phyloP scores from a whole-genome alignment of 2,329 filamentous ascomycete genomes.

The Stagonosporopsis rhizophila region DNA sequence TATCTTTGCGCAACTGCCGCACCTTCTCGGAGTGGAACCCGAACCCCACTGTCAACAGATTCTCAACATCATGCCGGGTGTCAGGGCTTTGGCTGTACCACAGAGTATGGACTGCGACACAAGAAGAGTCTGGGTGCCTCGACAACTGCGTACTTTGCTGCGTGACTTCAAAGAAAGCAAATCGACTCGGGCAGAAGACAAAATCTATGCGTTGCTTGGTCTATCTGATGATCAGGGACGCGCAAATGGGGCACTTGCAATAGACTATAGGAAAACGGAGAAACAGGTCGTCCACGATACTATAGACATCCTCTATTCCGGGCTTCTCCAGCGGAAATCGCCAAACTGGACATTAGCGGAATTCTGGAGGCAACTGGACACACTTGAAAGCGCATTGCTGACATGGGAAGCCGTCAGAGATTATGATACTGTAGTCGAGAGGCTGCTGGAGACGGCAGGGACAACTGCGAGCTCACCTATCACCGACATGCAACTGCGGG shows the following conservation, averaged over 20 bases:
- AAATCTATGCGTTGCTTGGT: constrained; percentile 29
- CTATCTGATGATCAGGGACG: constrained; percentile 27
- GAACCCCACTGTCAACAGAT: constrained; percentile 23
- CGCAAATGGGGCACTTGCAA: no score
- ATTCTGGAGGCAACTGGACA: not conserved
- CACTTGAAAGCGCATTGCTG: no score
- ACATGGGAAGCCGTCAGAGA: no score
- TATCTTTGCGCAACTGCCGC: constrained; percentile 16
- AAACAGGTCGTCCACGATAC: not conserved
- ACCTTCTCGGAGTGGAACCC: constrained; percentile 2
- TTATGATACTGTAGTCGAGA: no score
- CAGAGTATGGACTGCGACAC: constrained; percentile 25
- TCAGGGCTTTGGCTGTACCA: not conserved
- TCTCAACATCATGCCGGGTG: constrained; percentile 34
- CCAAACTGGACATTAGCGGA: not conserved
- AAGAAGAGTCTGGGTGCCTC: not conserved
- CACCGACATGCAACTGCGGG: no score
- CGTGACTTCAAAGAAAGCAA: constrained; percentile 24
- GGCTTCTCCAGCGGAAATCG: not conserved
- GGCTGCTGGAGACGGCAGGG: no score
- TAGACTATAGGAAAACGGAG: not conserved
- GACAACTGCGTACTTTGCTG: constrained; percentile 22
- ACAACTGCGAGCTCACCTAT: no score
- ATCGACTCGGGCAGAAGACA: constrained; percentile 27
- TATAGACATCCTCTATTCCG: not conserved